Percentiles rank a stretch among this genome's conserved stretches.
Evolutionary conservation across 495 filamentous ascomycete species (phyloP).

Genomic region (Hypoxylon fuscum): DNA sequence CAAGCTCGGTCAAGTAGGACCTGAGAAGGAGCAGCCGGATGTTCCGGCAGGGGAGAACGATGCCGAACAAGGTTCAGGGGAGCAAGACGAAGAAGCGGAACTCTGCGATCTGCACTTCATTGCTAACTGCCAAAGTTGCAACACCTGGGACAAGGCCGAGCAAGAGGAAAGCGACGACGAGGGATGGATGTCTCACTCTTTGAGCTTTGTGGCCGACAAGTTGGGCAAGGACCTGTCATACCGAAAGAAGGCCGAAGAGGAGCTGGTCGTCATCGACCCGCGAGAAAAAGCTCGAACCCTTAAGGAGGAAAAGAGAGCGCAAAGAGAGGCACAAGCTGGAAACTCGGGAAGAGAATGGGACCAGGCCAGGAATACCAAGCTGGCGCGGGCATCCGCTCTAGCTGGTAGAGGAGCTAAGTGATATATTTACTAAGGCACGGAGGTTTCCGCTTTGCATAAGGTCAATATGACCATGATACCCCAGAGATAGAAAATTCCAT

Average conservation of each 20-base stretch:
- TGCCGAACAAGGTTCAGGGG: constrained; percentile 40
- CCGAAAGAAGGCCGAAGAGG: constrained; percentile 86
- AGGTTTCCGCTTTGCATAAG: too few species aligned
- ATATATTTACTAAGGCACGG: too few species aligned
- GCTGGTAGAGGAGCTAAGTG: constrained; percentile 57
- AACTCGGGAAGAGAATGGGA: constrained; percentile 65
- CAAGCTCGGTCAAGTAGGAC: constrained; percentile 73
- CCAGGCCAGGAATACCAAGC: constrained; percentile 57
- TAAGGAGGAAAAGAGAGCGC: constrained; percentile 65
- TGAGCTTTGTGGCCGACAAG: constrained; percentile 89
- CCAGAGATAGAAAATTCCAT: constrained; percentile 11
- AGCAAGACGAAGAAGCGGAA: constrained; percentile 72
- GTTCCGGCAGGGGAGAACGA: constrained; percentile 41
- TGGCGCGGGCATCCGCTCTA: constrained; percentile 52
- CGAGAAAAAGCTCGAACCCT: constrained; percentile 82
- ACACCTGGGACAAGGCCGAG: constrained; percentile 73
- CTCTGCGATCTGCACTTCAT: constrained; percentile 95
- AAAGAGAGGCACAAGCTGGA: constrained; percentile 59
- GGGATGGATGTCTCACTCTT: constrained; percentile 72
- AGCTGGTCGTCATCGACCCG: constrained; percentile 94
- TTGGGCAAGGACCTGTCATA: constrained; percentile 91
- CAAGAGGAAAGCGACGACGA: constrained; percentile 71
- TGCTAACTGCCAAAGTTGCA: constrained; percentile 89
- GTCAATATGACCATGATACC: too few species aligned
- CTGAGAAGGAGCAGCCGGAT: constrained; percentile 53